Percentiles rank a stretch among this genome's conserved stretches.
Conservation (phyloP, 164 flowering plant species). For the Umbilicus rupestris region DNA sequence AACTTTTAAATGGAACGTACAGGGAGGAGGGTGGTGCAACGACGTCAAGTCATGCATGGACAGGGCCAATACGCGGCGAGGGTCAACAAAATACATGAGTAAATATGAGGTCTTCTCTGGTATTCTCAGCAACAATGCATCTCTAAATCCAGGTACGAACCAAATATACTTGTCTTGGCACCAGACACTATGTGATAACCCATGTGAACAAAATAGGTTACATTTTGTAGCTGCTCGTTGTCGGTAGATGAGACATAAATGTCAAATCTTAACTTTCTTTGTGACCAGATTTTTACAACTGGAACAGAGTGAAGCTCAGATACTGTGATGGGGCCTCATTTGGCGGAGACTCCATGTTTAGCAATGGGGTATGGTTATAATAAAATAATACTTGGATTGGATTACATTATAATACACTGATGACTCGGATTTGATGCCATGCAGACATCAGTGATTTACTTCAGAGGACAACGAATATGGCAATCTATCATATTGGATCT, state of each 20-base stretch:
- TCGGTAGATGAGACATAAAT: conserved; percentile 4
- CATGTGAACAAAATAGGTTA: background rate
- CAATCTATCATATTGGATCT: conserved; percentile 72
- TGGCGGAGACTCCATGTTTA: conserved; percentile 59
- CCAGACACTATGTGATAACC: conserved; percentile 4
- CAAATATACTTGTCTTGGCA: background rate
- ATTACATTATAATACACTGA: background rate
- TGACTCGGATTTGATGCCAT: conserved; percentile 8
- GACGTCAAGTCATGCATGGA: conserved; percentile 60
- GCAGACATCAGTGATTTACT: conserved; percentile 69
- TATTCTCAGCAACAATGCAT: conserved; percentile 68
- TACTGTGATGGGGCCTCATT: conserved; percentile 98
- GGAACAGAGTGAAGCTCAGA: conserved; percentile 92
- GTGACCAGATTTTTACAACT: conserved; percentile 80
- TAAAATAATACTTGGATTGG: background rate
- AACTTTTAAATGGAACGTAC: background rate
- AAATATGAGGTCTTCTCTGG: conserved; percentile 62
- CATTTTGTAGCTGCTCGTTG: background rate
- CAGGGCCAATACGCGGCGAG: conserved; percentile 56
- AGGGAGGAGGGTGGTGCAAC: conserved; percentile 99
- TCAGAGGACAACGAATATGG: conserved; percentile 94
- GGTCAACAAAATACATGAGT: conserved; percentile 68
- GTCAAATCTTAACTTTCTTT: conserved; percentile 2
- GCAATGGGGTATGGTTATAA: conserved; percentile 43
- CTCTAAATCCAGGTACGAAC: conserved; percentile 67